Evolutionary conservation across 768 basidiomycete species (phyloP), one percentile per base, ranked within the genome.

Genomic region (Mycena capillaripes): DNA sequence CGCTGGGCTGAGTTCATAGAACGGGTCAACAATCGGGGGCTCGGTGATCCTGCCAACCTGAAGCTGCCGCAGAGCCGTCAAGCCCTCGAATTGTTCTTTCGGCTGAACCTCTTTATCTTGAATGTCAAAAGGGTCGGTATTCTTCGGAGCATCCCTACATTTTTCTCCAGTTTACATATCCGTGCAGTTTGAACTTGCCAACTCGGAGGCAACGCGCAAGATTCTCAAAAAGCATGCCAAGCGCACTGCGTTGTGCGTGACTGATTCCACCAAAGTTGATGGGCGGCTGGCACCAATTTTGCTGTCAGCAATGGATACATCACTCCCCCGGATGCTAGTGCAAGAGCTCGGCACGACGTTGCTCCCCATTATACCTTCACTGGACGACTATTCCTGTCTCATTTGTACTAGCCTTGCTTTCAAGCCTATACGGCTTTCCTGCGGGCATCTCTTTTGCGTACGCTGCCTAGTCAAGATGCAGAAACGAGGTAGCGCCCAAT

Each of bases 151-250:
- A n/a, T n/a, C n/a, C n/a, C n/a, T n/a, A n/a, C n/a, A n/a, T n/a
- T n/a, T n/a, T n/a, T 12, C 17, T 29, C n/a, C 30, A 6, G 50
- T 25, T 60, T 10, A 11, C 50, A 42, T 17, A 29, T 68, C 29
- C 56, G 27, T 3, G n/a, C 68, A 94, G 93, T 95, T 96, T 78
- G 93, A 96, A 77, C 78, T 88, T 42, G 96, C 95, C 9, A 97
- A 95, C 77, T 87, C 92, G 9, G 96, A 97, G 80, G 97, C 96
- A 2, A 94, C 93, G 3, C 90, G 96, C 40, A 98, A 98, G 83
- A 96, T 96, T 69, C 88, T 97, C 61, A 97, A 97, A 86, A 98
- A 98, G 79, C 97, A 97, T 78, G 88, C 94, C 32, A 97, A 97
- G 79, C 91, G 95, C 4, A 97, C 96, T 0, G 91, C 94, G 0